Evolutionary conservation across 164 flowering plant genomes (phyloP).

Genomic region (Aristolochia fimbriata): DNA sequence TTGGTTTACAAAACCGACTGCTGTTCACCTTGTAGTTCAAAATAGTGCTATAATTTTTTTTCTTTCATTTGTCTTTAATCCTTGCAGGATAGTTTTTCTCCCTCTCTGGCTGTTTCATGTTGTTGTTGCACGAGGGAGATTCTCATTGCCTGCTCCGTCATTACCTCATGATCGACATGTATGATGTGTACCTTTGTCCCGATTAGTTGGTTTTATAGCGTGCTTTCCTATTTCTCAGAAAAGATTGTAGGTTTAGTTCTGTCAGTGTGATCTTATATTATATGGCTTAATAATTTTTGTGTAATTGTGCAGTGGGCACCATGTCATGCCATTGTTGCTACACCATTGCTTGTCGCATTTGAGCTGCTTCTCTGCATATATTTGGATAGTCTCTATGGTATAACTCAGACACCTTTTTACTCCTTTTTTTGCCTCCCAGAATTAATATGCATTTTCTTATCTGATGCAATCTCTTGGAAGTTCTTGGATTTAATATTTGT

Average conservation of each 20-base stretch:
- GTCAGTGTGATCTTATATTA: not conserved
- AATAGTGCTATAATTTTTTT: not conserved
- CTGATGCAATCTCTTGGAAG: not conserved
- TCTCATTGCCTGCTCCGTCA: slow-evolving; percentile 88
- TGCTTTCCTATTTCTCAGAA: not conserved
- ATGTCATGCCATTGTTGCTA: slow-evolving; percentile 82
- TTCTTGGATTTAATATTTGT: not conserved
- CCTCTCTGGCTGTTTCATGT: slow-evolving; percentile 87
- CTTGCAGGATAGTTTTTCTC: slow-evolving; percentile 56
- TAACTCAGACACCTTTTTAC: not conserved
- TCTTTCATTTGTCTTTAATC: not conserved
- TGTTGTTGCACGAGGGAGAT: slow-evolving; percentile 81
- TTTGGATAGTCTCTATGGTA: slow-evolving; percentile 78
- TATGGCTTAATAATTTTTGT: not conserved
- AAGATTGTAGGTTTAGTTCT: not conserved
- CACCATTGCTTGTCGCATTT: slow-evolving; percentile 76
- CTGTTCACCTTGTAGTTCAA: no score
- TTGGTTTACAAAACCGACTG: no score
- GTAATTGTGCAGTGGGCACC: slow-evolving; percentile 81
- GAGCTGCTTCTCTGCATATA: slow-evolving; percentile 86
- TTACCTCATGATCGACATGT: slow-evolving; percentile 86
- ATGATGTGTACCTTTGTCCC: slow-evolving; percentile 12
- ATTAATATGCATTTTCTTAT: not conserved
- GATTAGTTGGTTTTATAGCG: not conserved
- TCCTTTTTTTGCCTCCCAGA: not conserved